Conservation (phyloP, 2,329 filamentous ascomycete genomes). For the Chalaropsis ovoidea region DNA sequence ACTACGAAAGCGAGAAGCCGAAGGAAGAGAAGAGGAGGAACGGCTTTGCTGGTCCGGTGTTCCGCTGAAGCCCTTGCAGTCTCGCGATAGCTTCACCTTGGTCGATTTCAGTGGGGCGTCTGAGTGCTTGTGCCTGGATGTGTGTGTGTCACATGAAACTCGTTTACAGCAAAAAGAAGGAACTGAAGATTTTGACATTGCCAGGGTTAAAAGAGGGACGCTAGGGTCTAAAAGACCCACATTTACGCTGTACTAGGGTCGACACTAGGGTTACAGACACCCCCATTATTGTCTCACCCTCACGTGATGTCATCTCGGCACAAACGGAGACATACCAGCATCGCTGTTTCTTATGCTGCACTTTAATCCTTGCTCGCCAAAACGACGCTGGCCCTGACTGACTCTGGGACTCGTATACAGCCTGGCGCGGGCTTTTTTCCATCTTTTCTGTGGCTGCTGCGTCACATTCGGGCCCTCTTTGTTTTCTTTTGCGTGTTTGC, state of each 20-base stretch:
- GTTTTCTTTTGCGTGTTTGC: not conserved
- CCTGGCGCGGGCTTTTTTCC: no score
- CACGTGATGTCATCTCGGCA: constrained; percentile 1
- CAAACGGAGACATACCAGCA: not conserved
- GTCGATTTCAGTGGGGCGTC: constrained; percentile 23
- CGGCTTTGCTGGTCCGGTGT: not conserved
- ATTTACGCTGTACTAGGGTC: not conserved
- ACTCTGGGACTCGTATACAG: not conserved
- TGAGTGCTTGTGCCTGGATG: not conserved
- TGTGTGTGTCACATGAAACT: not conserved
- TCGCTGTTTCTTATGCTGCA: not conserved
- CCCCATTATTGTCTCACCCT: not conserved
- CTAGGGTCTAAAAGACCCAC: not conserved
- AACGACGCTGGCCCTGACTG: not conserved
- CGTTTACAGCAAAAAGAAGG: not conserved
- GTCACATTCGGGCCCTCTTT: not conserved
- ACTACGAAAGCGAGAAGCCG: not conserved
- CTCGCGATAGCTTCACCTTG: constrained; percentile 2
- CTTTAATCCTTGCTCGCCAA: not conserved
- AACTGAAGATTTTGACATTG: constrained; percentile 5
- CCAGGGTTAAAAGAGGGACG: not conserved
- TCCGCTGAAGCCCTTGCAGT: not conserved
- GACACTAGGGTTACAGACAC: not conserved
- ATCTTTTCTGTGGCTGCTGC: not conserved
- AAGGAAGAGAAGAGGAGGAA: no score